Evolutionary conservation across 2,329 filamentous ascomycete species (phyloP), one percentile per base, ranked within the genome.

Genomic region (Lasiodiplodia sp.): DNA sequence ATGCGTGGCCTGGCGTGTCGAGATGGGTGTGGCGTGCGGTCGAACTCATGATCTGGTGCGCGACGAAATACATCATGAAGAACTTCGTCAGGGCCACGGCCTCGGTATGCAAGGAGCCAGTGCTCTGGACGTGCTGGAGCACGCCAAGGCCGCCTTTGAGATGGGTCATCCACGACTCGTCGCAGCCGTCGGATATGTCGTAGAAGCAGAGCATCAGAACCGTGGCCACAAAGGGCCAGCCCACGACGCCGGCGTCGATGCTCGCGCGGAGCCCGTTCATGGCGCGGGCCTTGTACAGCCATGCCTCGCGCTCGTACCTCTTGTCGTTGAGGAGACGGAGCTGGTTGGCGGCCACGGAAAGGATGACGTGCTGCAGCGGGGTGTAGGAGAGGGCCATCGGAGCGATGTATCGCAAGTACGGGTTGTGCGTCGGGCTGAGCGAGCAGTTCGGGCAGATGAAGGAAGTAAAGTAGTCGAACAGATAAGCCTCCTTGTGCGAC

Each of bases 171-270:
- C 77, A 79, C 0, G 76, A 77, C 37, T 75, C 71, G 3, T 71
- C 71, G 63, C 76, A 78, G 11, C 74, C 76, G 53, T 78, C 76
- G 1, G 76, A 75, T 38, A 79, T 78, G 71, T 78, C 77, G 57
- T 76, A 74, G 66, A 78, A 79, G 68, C 77, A 79, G 23, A 79
- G 71, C 77, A 79, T 79, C 38, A 79, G 60, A 23, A 78, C 72
- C 1, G 76, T 74, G 16, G 77, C 76, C 11, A 78, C 70, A 4
- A 72, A 70, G 1, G 71, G 73, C 70, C 74, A 74, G 58, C 71
- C 71, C 23, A 73, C 65, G 18, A 52, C 60, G 2, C 65, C 70
- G 4, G 68, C 67, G 12, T 69, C 67, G 21, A 76, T 73, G 38
- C 71, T 71, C 1, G 70, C 71, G 34, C 73, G 72, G 5, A 78